Evolutionary conservation across 164 flowering plant species (phyloP), one percentile per base, ranked within the genome.

Genomic region (Liquidambar formosana): DNA sequence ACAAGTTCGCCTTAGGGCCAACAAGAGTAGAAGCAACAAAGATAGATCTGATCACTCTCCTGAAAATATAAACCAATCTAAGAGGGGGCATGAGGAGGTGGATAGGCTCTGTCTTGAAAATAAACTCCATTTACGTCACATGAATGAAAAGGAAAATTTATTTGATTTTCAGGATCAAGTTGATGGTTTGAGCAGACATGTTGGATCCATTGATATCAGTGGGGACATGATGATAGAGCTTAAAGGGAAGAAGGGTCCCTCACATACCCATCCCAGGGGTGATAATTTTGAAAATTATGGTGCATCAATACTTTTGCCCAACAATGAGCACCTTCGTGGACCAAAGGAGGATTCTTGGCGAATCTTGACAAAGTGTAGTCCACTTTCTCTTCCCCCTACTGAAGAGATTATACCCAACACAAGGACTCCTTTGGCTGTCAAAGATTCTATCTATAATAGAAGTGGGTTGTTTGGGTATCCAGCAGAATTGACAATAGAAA

Each of bases 81-180:
- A 23, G 64, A 61, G 60, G 43, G 52, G 47, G 60, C 41, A 41
- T 15, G 69, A 67, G 44, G 16, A 26, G 14, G 25, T 2, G 22
- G 54, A 25, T 38, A 10, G 0, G 10, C 28, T 16, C 0, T 21
- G 21, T 54, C 70, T 41, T 0, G 67, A 65, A 61, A 61, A 43
- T 41, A 59, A 49, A 14, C 56, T 3, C 18, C 56, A 48, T 53
- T 18, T 11, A 48, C 45, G 41, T 51, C 56, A 19, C 1, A 66
- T 56, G n/a, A 48, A 26, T 46, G 77, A 64, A n/a, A 79, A 73
- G 71, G 78, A 78, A 46, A 83, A 83, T 62, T 0, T 59, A 21
- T 48, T 14, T 26, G n/a, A 49, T 22, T 44, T 45, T 19, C 64
- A 71, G 61, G 73, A 76, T 48, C 73, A 69, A 65, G 71, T 76